A percentile compares a stretch with the other conserved stretches of the same genome.
phyloP scores from a whole-genome alignment of 805 yeast species.

The Yarrowia sp. region DNA sequence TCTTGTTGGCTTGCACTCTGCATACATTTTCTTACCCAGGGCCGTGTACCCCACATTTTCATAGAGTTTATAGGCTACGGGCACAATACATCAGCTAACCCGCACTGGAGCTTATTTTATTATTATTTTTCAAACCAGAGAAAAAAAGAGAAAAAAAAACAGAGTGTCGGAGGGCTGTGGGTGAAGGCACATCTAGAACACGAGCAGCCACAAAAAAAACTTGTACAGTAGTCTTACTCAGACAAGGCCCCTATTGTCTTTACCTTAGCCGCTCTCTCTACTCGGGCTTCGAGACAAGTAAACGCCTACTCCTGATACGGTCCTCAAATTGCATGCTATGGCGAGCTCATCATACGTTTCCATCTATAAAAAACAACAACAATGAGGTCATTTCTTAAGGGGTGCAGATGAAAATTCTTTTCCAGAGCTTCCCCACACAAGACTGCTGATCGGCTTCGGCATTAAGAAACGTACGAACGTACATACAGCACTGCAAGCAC shows the following conservation, averaged over 20 bases:
- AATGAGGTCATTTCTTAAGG: not conserved
- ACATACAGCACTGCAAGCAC: not conserved
- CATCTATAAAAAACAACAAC: not conserved
- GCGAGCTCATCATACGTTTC: no score
- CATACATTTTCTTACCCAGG: constrained; percentile 3
- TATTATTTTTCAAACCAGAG: no score
- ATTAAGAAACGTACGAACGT: not conserved
- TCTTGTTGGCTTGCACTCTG: not conserved
- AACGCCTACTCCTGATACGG: no score
- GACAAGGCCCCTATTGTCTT: no score
- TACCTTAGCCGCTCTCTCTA: no score
- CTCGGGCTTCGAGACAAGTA: no score
- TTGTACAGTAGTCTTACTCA: no score
- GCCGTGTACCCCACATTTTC: constrained; percentile 24
- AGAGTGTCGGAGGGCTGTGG: no score
- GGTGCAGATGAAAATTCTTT: not conserved
- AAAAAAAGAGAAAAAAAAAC: no score
- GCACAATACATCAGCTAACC: constrained; percentile 18
- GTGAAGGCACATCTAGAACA: no score
- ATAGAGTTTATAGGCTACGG: not conserved
- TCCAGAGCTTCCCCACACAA: not conserved
- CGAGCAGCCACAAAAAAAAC: no score
- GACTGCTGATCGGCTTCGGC: constrained; percentile 4
- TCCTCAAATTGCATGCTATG: no score
- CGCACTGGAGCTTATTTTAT: constrained; percentile 10